Base-by-base conservation (phyloP, 1,139 yeast genomes). In the Diutina neorugosa region DNA sequence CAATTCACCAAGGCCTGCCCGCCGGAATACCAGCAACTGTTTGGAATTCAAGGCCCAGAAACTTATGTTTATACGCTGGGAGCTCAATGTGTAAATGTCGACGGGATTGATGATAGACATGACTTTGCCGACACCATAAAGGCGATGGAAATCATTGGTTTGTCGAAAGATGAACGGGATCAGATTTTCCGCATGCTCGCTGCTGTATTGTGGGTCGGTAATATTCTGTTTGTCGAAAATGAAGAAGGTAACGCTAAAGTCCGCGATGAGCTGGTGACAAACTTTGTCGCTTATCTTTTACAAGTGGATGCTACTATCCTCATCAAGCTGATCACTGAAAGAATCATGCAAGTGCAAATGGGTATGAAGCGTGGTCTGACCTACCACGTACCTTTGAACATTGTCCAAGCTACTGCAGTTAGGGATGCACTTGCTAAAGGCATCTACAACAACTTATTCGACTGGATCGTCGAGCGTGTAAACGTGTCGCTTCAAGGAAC, bases 401-500 rank as follows among this genome's bases (percentile, higher is more conserved):
- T 80, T 42, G 90, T 87, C 1, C 99, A 94, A 68, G 98, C 98
- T 0, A 81, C 84, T 5, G 95, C 98, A 1, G 96, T 90, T 11
- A 80, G 95, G 60, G 98, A 94, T 68, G 97, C 97, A 1, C 74
- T 94, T 54, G 96, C 98, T 3, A 94, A 91, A 69, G 98, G 96
- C 3, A 78, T 94, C 52, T 94, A 94, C 71, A 89, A 84, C 66
- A 91, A 91, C 62, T 71, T 94, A 55, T 94, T 94, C 63, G 98
- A 94, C 56, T 91, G 98, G 98, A 90, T 94, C 62, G 98, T 94
- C n/a, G 89, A 78, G 54, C 81, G 98, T 65, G 96, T 94, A 51
- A 94, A 94, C 66, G 69, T 74, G 52, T 87, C 97, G 0, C 65
- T 75, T 51, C 62, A 64, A 52, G 51, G 44, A 11, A 21, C 37